phyloP scores from a whole-genome alignment of 331 rosid genomes.

The Prunus yedoensis region DNA sequence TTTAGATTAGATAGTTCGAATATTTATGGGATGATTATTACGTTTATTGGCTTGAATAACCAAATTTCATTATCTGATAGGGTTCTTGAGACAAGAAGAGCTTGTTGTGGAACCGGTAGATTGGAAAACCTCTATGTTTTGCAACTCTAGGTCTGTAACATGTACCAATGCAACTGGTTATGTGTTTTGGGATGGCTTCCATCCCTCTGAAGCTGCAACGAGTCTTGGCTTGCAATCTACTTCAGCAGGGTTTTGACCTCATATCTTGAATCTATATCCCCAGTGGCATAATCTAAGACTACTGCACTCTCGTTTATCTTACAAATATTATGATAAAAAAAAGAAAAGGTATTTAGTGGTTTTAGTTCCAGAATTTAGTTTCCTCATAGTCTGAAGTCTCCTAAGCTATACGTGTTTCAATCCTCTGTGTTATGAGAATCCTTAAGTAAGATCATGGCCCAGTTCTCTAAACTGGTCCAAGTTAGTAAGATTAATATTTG shows the following conservation, averaged over 20 bases:
- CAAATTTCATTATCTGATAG: slow-evolving; percentile 15
- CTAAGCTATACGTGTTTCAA: background rate
- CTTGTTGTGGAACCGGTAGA: slow-evolving; percentile 57
- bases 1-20: background rate
- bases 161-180: slow-evolving; percentile 50
- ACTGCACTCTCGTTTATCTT: background rate
- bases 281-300: background rate
- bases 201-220: slow-evolving; percentile 56
- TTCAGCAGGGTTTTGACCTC: slow-evolving; percentile 50
- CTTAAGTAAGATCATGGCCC: background rate
- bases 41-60: background rate
- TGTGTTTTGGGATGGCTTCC: slow-evolving; percentile 60
- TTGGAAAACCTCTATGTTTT: slow-evolving; percentile 48
- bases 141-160: slow-evolving; percentile 45
- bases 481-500: background rate
- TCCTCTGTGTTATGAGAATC: slow-evolving; percentile 5
- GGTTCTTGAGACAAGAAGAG: slow-evolving; percentile 49
- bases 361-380: background rate
- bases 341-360: background rate
- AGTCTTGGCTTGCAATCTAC: slow-evolving; percentile 46
- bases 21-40: background rate
- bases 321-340: background rate
- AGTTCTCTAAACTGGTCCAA: background rate
- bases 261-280: slow-evolving; percentile 28
- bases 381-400: slow-evolving; percentile 2